Conservation (phyloP, 2,329 filamentous ascomycete species). For the Ceratocystis cubensis region DNA sequence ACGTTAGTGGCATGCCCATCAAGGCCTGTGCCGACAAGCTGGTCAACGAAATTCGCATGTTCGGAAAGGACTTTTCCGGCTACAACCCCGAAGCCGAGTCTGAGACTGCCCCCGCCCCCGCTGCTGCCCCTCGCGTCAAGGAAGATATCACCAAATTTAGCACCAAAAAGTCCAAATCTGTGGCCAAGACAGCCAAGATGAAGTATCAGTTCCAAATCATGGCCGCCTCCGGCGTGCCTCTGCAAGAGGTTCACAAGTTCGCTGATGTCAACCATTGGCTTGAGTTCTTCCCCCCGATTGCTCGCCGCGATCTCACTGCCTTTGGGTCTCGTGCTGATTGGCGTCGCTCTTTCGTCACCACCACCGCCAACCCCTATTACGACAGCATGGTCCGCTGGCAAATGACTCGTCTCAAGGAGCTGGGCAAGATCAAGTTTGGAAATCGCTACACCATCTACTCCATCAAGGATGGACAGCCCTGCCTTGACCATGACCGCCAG, state of each 20-base stretch:
- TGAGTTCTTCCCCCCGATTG: constrained; percentile 58
- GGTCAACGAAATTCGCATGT: constrained; percentile 73
- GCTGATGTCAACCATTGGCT: constrained; percentile 89
- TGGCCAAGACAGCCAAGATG: constrained; percentile 77
- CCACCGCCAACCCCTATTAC: constrained; percentile 92
- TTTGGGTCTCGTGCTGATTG: constrained; percentile 85
- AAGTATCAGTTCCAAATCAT: constrained; percentile 97
- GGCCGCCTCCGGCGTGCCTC: constrained; percentile 76
- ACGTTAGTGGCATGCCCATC: constrained; percentile 91
- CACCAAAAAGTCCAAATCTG: constrained; percentile 84
- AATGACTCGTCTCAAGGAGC: constrained; percentile 80
- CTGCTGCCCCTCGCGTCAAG: constrained; percentile 53
- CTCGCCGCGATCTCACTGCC: constrained; percentile 54
- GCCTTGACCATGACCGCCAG: constrained; percentile 38
- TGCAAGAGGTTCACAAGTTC: constrained; percentile 84
- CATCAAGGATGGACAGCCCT: constrained; percentile 52
- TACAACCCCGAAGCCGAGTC: constrained; percentile 51
- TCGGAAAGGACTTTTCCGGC: constrained; percentile 72
- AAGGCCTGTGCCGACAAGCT: constrained; percentile 96
- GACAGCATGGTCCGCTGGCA: constrained; percentile 95
- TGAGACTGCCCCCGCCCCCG: constrained; percentile 33
- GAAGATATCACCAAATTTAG: constrained; percentile 84
- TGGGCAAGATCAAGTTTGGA: constrained; percentile 87
- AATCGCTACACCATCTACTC: constrained; percentile 90
- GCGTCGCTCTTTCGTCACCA: constrained; percentile 85